Evolutionary conservation across 768 basidiomycete genomes (phyloP).

Genomic region (Tylopilus cervinicoccineus): DNA sequence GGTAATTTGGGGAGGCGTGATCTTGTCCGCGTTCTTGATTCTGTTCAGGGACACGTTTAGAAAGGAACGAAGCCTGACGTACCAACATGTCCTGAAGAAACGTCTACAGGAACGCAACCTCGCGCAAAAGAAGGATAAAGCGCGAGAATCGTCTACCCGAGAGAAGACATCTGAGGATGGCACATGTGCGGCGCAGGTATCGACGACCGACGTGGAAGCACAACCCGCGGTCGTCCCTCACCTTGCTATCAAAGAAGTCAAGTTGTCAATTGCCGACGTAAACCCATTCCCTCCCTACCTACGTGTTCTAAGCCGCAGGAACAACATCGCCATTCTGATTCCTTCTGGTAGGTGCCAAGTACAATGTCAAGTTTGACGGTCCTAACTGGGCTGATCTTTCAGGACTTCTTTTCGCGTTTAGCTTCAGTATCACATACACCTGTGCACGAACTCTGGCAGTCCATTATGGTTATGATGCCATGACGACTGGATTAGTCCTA

Average conservation of each 20-base stretch:
- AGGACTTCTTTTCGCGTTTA: conserved; percentile 71
- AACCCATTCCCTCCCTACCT: conserved; percentile 67
- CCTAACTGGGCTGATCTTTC: background rate
- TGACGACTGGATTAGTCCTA: conserved; percentile 74
- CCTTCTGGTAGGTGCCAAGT: conserved; percentile 25
- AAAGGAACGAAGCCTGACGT: conserved; percentile 74
- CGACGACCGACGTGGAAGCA: conserved; percentile 24
- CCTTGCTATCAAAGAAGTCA: conserved; percentile 34
- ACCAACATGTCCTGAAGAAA: conserved; percentile 61
- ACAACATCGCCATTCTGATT: conserved; percentile 62
- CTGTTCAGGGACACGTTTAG: conserved; percentile 84
- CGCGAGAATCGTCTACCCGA: conserved; percentile 1
- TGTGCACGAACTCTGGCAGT: conserved; percentile 66
- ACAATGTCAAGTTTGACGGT: background rate
- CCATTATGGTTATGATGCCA: conserved; percentile 62
- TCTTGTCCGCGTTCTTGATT: conserved; percentile 55
- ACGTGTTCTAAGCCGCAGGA: conserved; percentile 53
- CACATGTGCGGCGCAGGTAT: background rate
- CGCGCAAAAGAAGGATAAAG: conserved; percentile 12
- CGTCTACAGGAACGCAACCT: conserved; percentile 28
- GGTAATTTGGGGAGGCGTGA: conserved; percentile 54
- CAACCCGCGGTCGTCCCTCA: conserved; percentile 9
- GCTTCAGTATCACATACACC: conserved; percentile 69
- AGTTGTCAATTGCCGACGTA: conserved; percentile 62
- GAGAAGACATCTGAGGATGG: conserved; percentile 1